Evolutionary conservation across 2,329 filamentous ascomycete genomes (phyloP), one percentile per base, ranked within the genome.

Genomic region (Colletotrichum acutatum): DNA sequence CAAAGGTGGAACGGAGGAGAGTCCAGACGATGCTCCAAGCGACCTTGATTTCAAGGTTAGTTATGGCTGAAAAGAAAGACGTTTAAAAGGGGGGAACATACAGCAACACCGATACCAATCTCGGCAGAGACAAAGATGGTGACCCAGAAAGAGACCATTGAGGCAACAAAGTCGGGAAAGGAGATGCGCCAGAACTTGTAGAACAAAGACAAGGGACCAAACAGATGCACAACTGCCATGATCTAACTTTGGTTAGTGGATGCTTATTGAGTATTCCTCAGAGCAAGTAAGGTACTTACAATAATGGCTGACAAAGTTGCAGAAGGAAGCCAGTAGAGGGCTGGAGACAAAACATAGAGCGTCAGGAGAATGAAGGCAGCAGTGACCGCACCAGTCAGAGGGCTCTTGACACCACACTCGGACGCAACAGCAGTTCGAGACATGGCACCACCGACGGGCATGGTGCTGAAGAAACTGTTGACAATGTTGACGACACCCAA

Each of bases 391-490:
- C 90, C 90, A 46, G 88, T 90, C 0, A 91, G 82, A 0, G 91
- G 91, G 4, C 89, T 90, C 74, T 87, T 88, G 78, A 92, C 91
- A 30, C 88, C 87, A 66, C 89, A 91, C 24, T 90, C 86, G 0
- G 90, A 91, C 81, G 92, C 93, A 77, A 93, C 90, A 4, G 91
- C 90, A 0, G 91, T 92, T 9, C 91, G 85, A 0, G 90, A 92
- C 89, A 93, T 92, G 76, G 90, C 90, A 30, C 90, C 91, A 16
- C 90, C 90, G 12, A 91, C 86, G 0, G 90, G 85, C 89, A 92
- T 91, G 9, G 88, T 84, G 26, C 89, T 88, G 80, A 93, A 92
- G 81, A 92, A 90, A 62, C 87, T 88, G 80, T 92, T 92, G 81
- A 90, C 85, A 73, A 92, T 86, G 80, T 92, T 92, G 57, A 87